Percentiles rank a stretch among this genome's conserved stretches.
Evolutionary conservation across 2,329 filamentous ascomycete species (phyloP).

Genomic region (Verticillium nonalfalfae): DNA sequence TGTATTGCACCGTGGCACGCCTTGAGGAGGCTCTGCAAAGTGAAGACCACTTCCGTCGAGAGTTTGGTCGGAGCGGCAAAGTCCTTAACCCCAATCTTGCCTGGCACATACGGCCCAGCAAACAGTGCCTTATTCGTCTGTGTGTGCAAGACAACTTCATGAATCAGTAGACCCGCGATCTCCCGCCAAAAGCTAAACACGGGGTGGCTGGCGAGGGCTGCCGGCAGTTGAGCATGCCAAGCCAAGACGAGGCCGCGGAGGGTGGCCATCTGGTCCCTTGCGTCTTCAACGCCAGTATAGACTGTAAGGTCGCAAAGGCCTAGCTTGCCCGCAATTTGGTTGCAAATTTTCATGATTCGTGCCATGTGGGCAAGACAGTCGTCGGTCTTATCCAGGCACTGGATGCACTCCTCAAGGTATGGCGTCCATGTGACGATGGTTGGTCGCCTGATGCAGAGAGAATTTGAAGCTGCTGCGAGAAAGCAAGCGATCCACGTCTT

Average conservation of each 20-base stretch:
- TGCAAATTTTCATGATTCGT: not conserved
- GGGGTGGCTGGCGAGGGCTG: not conserved
- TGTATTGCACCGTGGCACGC: not conserved
- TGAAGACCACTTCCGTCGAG: not conserved
- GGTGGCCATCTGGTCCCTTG: not conserved
- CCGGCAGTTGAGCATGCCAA: conserved; percentile 1
- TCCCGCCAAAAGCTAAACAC: conserved; percentile 4
- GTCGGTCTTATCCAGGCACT: not conserved
- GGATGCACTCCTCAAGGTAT: not conserved
- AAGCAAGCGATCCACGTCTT: conserved; percentile 1
- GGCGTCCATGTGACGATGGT: not conserved
- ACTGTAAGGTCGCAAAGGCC: conserved; percentile 1
- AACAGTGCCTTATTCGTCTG: conserved; percentile 11
- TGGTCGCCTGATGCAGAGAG: not conserved
- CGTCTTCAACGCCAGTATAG: not conserved
- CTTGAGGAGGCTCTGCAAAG: not conserved
- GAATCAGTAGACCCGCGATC: conserved; percentile 7
- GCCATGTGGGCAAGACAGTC: not conserved
- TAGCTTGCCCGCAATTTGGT: not conserved
- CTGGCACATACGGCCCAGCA: conserved; percentile 10
- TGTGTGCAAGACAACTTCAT: conserved; percentile 11
- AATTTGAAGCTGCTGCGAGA: not conserved
- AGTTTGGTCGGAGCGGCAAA: conserved; percentile 1
- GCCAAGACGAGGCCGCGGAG: not conserved
- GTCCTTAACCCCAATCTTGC: conserved; percentile 9